These are phyloP conservation scores for Aspergillus bridgeri DNA, from an alignment of 495 filamentous ascomycete genomes.

Conservation along the genomic window DNA sequence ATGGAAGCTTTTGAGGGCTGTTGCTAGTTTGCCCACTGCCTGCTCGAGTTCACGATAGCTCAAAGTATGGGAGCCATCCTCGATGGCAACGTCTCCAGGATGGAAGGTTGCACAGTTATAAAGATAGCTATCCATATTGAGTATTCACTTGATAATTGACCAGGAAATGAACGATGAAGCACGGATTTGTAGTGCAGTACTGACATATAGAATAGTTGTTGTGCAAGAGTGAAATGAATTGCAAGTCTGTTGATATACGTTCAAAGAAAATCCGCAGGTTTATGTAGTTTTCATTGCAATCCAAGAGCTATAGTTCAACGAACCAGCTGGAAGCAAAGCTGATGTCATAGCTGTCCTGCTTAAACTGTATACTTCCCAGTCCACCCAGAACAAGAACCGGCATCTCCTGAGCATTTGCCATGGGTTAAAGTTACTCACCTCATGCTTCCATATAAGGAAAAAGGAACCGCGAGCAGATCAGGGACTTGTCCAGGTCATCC, in stretches of 20 bases:
- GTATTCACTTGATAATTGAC: not conserved
- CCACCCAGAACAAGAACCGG: not conserved
- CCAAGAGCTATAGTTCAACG: not conserved
- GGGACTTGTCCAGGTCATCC: not conserved
- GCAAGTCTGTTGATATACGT: not conserved
- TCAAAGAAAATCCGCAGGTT: not conserved
- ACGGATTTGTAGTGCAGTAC: not conserved
- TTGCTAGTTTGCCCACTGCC: slow-evolving; percentile 3
- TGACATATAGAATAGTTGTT: not conserved
- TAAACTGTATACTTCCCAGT: not conserved
- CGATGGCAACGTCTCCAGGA: slow-evolving; percentile 3
- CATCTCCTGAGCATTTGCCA: not conserved
- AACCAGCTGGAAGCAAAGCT: not conserved
- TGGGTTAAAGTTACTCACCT: not conserved
- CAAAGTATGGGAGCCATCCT: not conserved
- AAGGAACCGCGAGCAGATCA: not conserved
- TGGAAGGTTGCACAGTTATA: not conserved
- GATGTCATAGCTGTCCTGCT: not conserved
- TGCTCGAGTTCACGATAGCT: slow-evolving; percentile 1
- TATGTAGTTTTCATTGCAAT: not conserved
- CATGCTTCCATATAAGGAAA: not conserved
- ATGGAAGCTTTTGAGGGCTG: not conserved
- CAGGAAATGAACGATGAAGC: not conserved
- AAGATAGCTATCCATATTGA: slow-evolving; percentile 8
- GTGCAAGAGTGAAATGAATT: not conserved